Evolutionary conservation across 805 yeast species (phyloP), one percentile per base, ranked within the genome.

Genomic region (Wickerhamomyces queroliae): DNA sequence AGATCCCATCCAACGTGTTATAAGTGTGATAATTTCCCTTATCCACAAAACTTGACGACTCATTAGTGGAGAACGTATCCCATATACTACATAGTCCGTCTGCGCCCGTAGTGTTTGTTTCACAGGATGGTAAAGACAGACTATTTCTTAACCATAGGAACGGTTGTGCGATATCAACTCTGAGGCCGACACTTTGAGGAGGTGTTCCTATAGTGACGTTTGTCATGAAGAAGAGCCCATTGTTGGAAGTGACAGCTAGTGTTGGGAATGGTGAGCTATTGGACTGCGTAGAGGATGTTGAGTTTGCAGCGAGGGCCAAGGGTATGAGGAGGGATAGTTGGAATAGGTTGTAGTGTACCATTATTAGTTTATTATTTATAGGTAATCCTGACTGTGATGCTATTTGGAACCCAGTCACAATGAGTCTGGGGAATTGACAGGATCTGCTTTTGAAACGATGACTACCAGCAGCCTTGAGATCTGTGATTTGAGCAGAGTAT

Each of bases 141-240:
- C 44, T 46, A 21, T 60, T 48, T 2, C 60, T 29, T 2, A 62
- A 51, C 70, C 70, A 67, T 2, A 58, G 36, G 36, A 59, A 64
- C 1, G 71, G 70, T 37, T 65, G 66, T 6, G 63, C 55, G 8
- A 61, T 56, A 44, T 67, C 72, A 3, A 68, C 45, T 24, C 63
- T 49, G 4, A 68, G 43, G 10, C 32, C 34, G 16, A 55, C 61
- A 1, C 19, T 10, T 42, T 65, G 69, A 0, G 40, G 38, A 1
- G 66, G 62, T 0, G 47, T 43, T 3, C 70, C 72, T 22, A 63
- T 31, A 0, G 63, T 38, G 1, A 56, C 45, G 29, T 64, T 61
- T 8, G 61, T 59, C 37, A 54, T 60, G 46, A 61, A 66, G 7
- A 55, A 45, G 2, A 11, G 5, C 2, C 38, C 38, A 15, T 33